Evolutionary conservation across 371 early-diverging fungal species (phyloP), one percentile per base, ranked within the genome.

Genomic region (Circinella minor): DNA sequence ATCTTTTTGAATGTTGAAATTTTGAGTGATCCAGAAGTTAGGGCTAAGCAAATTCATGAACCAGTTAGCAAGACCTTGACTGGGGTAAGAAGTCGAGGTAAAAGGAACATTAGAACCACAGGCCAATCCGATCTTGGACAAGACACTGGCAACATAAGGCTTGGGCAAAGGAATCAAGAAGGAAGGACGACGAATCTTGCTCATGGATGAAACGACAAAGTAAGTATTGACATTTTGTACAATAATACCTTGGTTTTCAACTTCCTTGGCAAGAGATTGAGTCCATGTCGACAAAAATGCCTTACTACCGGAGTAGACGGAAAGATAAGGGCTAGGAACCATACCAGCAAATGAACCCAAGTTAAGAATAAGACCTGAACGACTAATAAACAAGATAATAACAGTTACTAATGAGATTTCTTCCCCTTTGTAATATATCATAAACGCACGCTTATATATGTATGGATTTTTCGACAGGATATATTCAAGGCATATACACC

Each of bases 261-360:
- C 75, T 82, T 99, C 99, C 36, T 89, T 88, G 54, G 92, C 95
- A 62, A 99, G 83, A 20, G 96, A 93, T 79, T 92, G 92, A 61
- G 96, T 93, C 91, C 94, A 99, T 67, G 89, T 88, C 60, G 92
- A 90, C 68, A 99, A 83, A 84, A 97, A 98, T 0, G 98, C 91
- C 81, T 99, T 99, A 67, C 95, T 91, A 37, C 93, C 97, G 66
- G 96, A 93, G 87, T 99, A 99, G 37, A 94, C 91, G 49, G 96
- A 88, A 68, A 98, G 87, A 77, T 90, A 90, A 36, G 98, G 98
- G 15, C 92, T 91, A 49, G 99, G 94, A 36, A 95, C 82, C 39
- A 92, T 80, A 36, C 96, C 97, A 51, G 96, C 90, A 76, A 97
- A 92, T 34, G 99, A 98, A 14, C 99, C 99, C 63, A 94, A 80